Percentiles rank a stretch among this genome's conserved stretches.
Evolutionary conservation across 2,329 filamentous ascomycete genomes (phyloP).

Genomic region (Aspergillus sp.): DNA sequence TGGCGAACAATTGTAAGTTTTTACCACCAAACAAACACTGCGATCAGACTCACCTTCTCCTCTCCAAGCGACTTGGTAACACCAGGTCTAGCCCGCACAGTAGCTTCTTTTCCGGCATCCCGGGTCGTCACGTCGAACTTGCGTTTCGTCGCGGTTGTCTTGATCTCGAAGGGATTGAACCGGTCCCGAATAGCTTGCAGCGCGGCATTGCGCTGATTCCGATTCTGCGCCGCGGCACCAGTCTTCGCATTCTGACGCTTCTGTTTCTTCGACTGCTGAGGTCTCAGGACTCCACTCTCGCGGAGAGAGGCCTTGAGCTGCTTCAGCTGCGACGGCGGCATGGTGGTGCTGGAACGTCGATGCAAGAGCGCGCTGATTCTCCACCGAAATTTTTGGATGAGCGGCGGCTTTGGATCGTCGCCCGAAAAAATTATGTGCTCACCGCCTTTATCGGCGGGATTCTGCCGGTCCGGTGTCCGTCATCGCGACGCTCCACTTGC

Average conservation of each 20-base stretch:
- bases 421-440: constrained; percentile 32
- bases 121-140: constrained; percentile 84
- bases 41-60: constrained; percentile 62
- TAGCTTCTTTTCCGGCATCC: constrained; percentile 46
- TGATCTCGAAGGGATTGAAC: constrained; percentile 97
- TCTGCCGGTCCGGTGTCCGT: constrained; percentile 28
- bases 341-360: constrained; percentile 43
- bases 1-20: constrained; percentile 28
- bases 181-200: constrained; percentile 86
- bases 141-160: constrained; percentile 70
- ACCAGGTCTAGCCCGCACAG: constrained; percentile 71
- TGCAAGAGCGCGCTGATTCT: constrained; percentile 15
- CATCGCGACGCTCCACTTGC: constrained; percentile 15
- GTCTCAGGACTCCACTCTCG: constrained; percentile 85
- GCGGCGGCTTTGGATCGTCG: constrained; percentile 6
- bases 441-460: constrained; percentile 32
- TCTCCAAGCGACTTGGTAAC: constrained; percentile 84
- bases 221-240: constrained; percentile 68
- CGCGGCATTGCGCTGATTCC: constrained; percentile 72
- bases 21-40: no score
- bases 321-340: constrained; percentile 96
- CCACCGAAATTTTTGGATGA: constrained; percentile 26
- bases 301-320: constrained; percentile 86
- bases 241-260: constrained; percentile 72
- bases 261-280: constrained; percentile 93